Conservation (phyloP, 2,329 filamentous ascomycete genomes). For the Penicillium sp. region DNA sequence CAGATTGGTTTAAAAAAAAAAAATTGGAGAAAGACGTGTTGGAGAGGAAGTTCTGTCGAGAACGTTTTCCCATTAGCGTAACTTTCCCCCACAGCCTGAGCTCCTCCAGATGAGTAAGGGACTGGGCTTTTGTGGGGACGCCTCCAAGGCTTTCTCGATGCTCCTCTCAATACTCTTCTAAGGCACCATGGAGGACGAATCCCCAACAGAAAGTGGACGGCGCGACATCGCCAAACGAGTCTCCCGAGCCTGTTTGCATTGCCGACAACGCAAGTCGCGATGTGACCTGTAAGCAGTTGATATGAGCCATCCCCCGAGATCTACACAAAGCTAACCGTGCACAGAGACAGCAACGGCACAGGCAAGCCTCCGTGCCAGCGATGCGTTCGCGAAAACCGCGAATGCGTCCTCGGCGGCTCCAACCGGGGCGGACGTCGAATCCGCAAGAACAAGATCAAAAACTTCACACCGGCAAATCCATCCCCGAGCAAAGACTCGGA, state of each 20-base stretch:
- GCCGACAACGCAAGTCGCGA: constrained; percentile 52
- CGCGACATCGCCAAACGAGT: constrained; percentile 45
- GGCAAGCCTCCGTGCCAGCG: constrained; percentile 57
- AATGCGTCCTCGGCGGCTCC: constrained; percentile 61
- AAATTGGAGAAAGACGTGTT: background rate
- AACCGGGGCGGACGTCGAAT: constrained; percentile 61
- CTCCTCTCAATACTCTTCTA: background rate
- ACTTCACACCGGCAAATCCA: constrained; percentile 31
- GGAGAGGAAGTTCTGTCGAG: too few relatives aligned
- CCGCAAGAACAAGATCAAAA: constrained; percentile 52
- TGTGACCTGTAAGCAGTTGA: constrained; percentile 50
- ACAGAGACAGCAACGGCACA: constrained; percentile 50
- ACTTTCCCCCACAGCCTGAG: constrained; percentile 3
- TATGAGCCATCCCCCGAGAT: constrained; percentile 6
- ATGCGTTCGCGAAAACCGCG: constrained; percentile 58
- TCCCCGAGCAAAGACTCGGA: constrained; percentile 30
- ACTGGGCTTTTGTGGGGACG: constrained; percentile 9
- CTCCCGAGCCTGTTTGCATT: constrained; percentile 51
- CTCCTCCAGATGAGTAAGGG: constrained; percentile 19
- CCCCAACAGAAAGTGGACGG: constrained; percentile 5
- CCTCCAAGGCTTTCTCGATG: constrained; percentile 3
- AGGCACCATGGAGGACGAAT: constrained; percentile 6
- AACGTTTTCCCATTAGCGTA: background rate
- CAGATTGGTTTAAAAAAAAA: too few relatives aligned
- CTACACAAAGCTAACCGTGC: constrained; percentile 8